A percentile compares a stretch with the other conserved stretches of the same genome.
These are phyloP conservation scores for Phaeosphaeriaceae sp. DNA, from an alignment of 2,329 filamentous ascomycete genomes.

Conservation along the genomic window DNA sequence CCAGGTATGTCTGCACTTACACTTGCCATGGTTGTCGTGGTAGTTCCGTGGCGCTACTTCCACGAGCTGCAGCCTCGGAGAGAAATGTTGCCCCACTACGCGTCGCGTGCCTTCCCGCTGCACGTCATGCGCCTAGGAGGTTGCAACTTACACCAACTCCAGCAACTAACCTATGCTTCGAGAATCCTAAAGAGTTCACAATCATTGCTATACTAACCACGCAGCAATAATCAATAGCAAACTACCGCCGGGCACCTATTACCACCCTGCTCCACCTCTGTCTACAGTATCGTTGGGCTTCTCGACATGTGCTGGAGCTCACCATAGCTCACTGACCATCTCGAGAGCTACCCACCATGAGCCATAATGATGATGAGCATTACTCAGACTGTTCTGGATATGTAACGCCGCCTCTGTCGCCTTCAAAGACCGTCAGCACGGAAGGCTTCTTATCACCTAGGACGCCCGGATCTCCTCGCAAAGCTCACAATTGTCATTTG, in stretches of 20 bases:
- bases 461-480: slow-evolving; percentile 41
- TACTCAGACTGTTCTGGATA: slow-evolving; percentile 22
- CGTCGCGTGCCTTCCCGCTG: slow-evolving; percentile 27
- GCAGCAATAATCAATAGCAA: slow-evolving; percentile 38
- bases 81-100: slow-evolving; percentile 37
- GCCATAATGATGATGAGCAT: slow-evolving; percentile 25
- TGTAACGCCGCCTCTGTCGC: slow-evolving; percentile 43
- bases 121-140: slow-evolving; percentile 23
- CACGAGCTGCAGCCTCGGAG: slow-evolving; percentile 25
- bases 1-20: slow-evolving; percentile 33
- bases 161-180: slow-evolving; percentile 17
- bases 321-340: slow-evolving; percentile 9
- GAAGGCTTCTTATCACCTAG: slow-evolving; percentile 39
- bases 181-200: slow-evolving; percentile 25
- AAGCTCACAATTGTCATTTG: slow-evolving; percentile 35
- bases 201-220: slow-evolving; percentile 43
- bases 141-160: slow-evolving; percentile 12
- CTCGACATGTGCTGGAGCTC: slow-evolving; percentile 33
- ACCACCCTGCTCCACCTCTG: slow-evolving; percentile 7
- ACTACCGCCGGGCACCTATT: slow-evolving; percentile 15
- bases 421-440: slow-evolving; percentile 43
- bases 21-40: slow-evolving; percentile 47
- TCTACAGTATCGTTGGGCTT: slow-evolving; percentile 18
- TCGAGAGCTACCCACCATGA: slow-evolving; percentile 26
- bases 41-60: slow-evolving; percentile 18